These are phyloP conservation scores for Boletales sp. DNA, from an alignment of 768 basidiomycete genomes.

Conservation along the genomic window DNA sequence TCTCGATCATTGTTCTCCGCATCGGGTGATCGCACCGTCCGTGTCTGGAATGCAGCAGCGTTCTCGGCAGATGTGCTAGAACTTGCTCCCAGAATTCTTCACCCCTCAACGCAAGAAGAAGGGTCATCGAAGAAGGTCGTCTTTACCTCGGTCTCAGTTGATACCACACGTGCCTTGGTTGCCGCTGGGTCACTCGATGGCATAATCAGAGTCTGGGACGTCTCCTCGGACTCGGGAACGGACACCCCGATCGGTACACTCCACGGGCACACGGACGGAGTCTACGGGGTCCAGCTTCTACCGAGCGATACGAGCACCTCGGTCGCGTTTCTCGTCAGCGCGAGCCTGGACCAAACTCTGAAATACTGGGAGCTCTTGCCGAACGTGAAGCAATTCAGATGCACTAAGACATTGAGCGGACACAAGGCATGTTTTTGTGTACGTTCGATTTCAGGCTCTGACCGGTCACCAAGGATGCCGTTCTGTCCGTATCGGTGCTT, in stretches of 20 bases:
- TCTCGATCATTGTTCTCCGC: conserved; percentile 34
- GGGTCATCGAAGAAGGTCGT: conserved; percentile 20
- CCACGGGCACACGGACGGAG: conserved; percentile 28
- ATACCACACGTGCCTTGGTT: conserved; percentile 37
- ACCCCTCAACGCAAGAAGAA: conserved; percentile 12
- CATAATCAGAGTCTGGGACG: conserved; percentile 50
- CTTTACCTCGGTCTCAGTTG: conserved; percentile 29
- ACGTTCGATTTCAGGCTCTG: neutral
- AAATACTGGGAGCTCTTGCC: conserved; percentile 46
- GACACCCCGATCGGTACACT: conserved; percentile 20
- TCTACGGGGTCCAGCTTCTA: conserved; percentile 31
- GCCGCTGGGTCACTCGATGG: conserved; percentile 54
- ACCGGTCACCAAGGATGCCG: conserved; percentile 24
- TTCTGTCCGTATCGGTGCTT: conserved; percentile 28
- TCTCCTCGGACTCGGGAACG: conserved; percentile 34
- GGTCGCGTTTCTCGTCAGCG: conserved; percentile 28
- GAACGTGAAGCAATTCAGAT: conserved; percentile 23
- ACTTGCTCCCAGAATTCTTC: conserved; percentile 18
- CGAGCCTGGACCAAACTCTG: conserved; percentile 27
- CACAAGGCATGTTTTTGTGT: conserved; percentile 19
- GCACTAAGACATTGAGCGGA: conserved; percentile 30
- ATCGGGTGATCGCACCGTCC: conserved; percentile 35
- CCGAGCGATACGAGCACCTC: conserved; percentile 18
- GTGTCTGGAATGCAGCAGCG: conserved; percentile 32
- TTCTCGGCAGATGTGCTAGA: conserved; percentile 20